Evolutionary conservation across 768 basidiomycete species (phyloP), one percentile per base, ranked within the genome.

Genomic region (Suillus subaureus): DNA sequence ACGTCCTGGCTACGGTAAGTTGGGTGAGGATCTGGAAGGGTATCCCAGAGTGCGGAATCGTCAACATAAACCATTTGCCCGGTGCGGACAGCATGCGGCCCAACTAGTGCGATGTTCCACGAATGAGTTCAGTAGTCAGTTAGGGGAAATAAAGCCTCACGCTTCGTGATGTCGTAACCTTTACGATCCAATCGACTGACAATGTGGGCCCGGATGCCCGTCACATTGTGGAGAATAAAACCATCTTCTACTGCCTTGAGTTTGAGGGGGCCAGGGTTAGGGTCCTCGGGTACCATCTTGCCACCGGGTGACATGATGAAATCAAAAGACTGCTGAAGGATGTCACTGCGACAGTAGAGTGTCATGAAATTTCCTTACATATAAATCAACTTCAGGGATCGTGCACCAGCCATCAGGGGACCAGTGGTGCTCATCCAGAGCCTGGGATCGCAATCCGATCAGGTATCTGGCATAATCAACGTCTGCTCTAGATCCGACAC

Each of bases 31-130:
- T 75, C 70, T 40, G 76, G 69, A 4, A 70, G 66, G 66, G 72
- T 66, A 78, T 82, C 60, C 81, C 80, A 31, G 69, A 87, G 68
- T 75, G 81, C 64, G 0, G 83, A 74, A 72, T 96, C 94, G 69
- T 92, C 89, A 72, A 97, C 81, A 71, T 93, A 91, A 51, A 97
- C 93, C 35, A 83, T 74, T 70, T 97, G 93, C 0, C 95, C 95
- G 0, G 89, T 86, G 56, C 88, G 84, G 49, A 96, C 89, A 43
- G 87, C 80, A 71, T 94, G 89, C 62, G 91, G 93, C 0, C 93
- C 94, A 71, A 96, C 93, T 96, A 65, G 13, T 45, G 52, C 28
- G 42, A 55, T 37, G 3, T 57, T 55, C 66, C 55, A 64, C 49
- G 16, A 65, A 9, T 33, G 35, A 55, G n/a, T 37, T 70, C 56